phyloP scores from a whole-genome alignment of 371 early-diverging fungal genomes.

The Mortierella sp. region DNA sequence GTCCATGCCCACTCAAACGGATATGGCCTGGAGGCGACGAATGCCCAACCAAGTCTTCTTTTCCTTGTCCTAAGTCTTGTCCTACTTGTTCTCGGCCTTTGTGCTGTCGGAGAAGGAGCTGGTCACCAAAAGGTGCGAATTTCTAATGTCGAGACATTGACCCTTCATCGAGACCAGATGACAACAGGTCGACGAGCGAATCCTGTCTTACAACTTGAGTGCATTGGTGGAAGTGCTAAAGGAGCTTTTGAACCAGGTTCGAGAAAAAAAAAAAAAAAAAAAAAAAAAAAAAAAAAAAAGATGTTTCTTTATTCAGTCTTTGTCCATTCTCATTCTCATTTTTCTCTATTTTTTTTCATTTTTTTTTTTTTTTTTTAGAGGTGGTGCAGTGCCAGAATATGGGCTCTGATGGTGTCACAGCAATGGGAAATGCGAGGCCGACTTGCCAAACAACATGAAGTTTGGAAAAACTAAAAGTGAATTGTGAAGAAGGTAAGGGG shows the following conservation, averaged over 20 bases:
- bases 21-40: not conserved
- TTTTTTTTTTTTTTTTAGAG: conserved; percentile 5
- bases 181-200: conserved; percentile 35
- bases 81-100: not conserved
- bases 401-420: conserved; percentile 57
- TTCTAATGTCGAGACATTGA: conserved; percentile 41
- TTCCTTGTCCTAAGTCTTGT: too few relatives aligned
- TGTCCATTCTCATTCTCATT: not conserved
- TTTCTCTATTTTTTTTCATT: not conserved
- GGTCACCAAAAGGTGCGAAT: conserved; percentile 30
- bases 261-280: too few relatives aligned
- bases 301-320: not conserved
- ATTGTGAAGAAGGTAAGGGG: conserved; percentile 68
- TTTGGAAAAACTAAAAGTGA: conserved; percentile 61
- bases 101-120: not conserved
- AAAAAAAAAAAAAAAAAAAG: not conserved
- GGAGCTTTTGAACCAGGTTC: conserved; percentile 47
- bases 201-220: conserved; percentile 38
- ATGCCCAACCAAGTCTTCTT: not conserved
- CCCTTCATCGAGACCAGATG: conserved; percentile 34
- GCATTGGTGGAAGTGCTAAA: conserved; percentile 48
- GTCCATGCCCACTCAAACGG: not conserved
- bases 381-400: conserved; percentile 48
- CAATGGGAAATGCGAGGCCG: conserved; percentile 65
- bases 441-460: conserved; percentile 56